phyloP scores from a whole-genome alignment of 139 green algal species.

The Chlorella sp. region DNA sequence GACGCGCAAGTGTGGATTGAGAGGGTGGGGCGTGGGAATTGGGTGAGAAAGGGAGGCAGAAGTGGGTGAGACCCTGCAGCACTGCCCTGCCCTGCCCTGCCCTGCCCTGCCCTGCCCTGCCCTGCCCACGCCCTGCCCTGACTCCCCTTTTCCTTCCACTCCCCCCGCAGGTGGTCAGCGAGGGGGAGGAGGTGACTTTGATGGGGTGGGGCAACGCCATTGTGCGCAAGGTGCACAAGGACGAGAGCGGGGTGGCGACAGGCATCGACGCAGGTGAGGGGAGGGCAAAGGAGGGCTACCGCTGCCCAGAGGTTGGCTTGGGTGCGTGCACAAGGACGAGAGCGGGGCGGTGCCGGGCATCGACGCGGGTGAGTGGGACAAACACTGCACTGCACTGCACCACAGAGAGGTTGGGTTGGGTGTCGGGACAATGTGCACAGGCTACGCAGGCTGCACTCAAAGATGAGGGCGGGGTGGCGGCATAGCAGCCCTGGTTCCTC shows the following conservation, averaged over 20 bases:
- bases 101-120: too few relatives aligned
- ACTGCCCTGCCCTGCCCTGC: constrained; percentile 59
- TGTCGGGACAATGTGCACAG: too few relatives aligned
- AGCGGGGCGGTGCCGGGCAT: too few relatives aligned
- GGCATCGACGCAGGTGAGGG: constrained; percentile 33
- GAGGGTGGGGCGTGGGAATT: background rate
- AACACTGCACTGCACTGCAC: too few relatives aligned
- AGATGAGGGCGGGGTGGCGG: too few relatives aligned
- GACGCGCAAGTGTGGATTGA: background rate
- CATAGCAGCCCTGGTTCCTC: too few relatives aligned
- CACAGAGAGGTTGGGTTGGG: too few relatives aligned
- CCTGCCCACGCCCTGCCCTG: background rate
- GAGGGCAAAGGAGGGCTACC: too few relatives aligned
- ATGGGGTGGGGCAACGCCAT: constrained; percentile 99
- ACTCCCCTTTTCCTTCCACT: background rate
- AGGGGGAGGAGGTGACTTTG: constrained; percentile 95
- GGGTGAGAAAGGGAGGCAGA: constrained; percentile 94
- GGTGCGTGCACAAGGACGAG: background rate
- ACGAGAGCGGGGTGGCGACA: constrained; percentile 21
- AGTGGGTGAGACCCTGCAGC: constrained; percentile 89
- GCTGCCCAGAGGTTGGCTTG: background rate
- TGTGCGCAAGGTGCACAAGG: constrained; percentile 57
- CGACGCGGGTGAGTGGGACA: too few relatives aligned
- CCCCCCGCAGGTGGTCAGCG: constrained; percentile 50
- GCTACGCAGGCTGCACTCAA: too few relatives aligned